These are phyloP conservation scores for Plasmodium billcollinsi DNA, from an alignment of 169 alveolate species.

Conservation along the genomic window DNA sequence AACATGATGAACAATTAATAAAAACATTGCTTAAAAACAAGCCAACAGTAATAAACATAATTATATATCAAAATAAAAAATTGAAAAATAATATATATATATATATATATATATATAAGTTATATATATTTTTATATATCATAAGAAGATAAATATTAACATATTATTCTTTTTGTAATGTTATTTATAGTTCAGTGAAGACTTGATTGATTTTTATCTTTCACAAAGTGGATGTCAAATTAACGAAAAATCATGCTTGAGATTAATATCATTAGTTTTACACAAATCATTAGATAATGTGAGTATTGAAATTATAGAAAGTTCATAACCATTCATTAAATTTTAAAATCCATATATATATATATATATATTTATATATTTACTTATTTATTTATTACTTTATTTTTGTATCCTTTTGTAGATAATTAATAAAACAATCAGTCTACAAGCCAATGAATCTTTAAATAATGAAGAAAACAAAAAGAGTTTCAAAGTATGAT, in stretches of 20 bases:
- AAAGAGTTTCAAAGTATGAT: constrained; percentile 13
- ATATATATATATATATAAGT: background rate
- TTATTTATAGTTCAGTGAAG: constrained; percentile 72
- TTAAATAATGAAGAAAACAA: constrained; percentile 21
- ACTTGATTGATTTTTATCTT: constrained; percentile 58
- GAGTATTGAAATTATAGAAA: constrained; percentile 7
- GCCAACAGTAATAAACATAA: constrained; percentile 37
- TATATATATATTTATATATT: background rate
- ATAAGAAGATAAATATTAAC: too few species aligned
- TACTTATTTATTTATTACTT: background rate
- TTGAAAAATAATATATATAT: background rate
- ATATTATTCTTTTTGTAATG: too few species aligned
- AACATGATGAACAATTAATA: constrained; percentile 61
- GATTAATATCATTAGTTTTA: constrained; percentile 66
- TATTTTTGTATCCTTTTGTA: background rate
- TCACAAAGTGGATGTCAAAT: constrained; percentile 62
- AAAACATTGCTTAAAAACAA: constrained; percentile 50
- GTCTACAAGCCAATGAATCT: constrained; percentile 1
- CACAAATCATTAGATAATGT: constrained; percentile 69
- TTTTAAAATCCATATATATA: background rate
- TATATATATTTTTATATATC: constrained; percentile 1
- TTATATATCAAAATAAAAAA: background rate
- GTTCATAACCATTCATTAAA: background rate
- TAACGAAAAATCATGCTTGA: constrained; percentile 52
- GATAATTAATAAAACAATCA: constrained; percentile 31